Base-by-base conservation (phyloP, 78 protist species). In the Dictyostelium citrinum region DNA sequence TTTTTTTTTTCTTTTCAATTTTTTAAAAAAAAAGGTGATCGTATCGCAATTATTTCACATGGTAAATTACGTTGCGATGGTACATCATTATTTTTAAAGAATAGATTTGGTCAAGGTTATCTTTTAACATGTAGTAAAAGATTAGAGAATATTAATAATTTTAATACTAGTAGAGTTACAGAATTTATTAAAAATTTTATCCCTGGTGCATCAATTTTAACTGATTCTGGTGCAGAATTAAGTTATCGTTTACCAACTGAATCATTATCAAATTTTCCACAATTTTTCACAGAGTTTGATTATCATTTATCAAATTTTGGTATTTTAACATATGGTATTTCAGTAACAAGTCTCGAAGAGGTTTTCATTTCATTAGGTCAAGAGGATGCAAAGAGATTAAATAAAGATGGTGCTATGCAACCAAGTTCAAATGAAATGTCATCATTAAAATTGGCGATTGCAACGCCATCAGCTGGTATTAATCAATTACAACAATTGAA, bases 11-110 rank as follows among this genome's bases (percentile, higher is more conserved):
- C n/a, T n/a, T n/a, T n/a, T n/a, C n/a, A n/a, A n/a, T n/a, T n/a
- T n/a, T n/a, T n/a, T n/a, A n/a, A n/a, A n/a, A n/a, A n/a, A n/a
- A n/a, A n/a, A 49, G 60, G 98, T 49, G 98, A 98, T 71, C 51
- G 96, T 64, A 96, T 98, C 55, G 97, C 97, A 67, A 98, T 99
- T 81, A 98, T 99, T 97, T 31, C 95, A 67, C 81, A 82, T 37
- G 99, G 99, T 71, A 2, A 72, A 45, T 81, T 97, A 55, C 46
- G 71, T 33, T 74, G 91, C 45, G 31, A 95, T 35, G 99, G 99
- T 39, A 20, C 96, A 31, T 51, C 75, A 33, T 78, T 84, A 20
- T 84, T 74, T 67, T 55, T 84, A n/a, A 84, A 84, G 60, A 84
- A 84, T 77, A 84, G 55, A 74, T 74, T 84, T 74, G 82, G 82